Evolutionary conservation across 108 stramenopile species (phyloP).

Genomic region (Aurantiochytrium sp.): DNA sequence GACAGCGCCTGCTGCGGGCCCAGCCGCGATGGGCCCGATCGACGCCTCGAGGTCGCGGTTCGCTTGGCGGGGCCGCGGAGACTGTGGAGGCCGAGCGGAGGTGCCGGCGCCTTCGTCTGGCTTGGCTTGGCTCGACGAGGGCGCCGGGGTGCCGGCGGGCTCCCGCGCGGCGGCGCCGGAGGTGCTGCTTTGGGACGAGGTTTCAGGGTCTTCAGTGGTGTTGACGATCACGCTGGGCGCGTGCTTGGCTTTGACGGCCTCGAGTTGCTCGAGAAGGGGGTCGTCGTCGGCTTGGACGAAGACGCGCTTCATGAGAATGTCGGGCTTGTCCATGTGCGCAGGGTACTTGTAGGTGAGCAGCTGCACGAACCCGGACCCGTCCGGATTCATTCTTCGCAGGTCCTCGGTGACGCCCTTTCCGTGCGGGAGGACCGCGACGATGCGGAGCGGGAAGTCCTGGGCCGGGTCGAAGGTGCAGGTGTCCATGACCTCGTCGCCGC

Average conservation of each 20-base stretch:
- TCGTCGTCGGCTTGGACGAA: background rate
- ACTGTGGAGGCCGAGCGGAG: no score
- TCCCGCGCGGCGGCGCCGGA: no score
- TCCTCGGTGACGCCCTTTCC: background rate
- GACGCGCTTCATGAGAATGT: constrained; percentile 10
- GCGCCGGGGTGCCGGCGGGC: background rate
- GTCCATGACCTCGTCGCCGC: constrained; percentile 1
- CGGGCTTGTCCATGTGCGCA: background rate
- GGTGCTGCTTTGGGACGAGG: no score
- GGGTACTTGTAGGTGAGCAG: constrained; percentile 19
- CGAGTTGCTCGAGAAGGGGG: background rate
- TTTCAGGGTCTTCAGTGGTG: no score
- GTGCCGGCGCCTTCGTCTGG: no score
- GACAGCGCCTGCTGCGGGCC: no score
- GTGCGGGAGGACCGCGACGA: background rate
- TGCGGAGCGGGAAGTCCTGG: background rate
- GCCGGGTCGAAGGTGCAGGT: background rate
- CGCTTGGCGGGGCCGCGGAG: no score
- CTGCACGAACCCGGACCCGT: background rate
- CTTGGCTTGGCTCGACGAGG: no score
- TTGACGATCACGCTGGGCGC: no score
- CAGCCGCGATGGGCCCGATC: no score
- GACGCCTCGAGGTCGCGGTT: no score
- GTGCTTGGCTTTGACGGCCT: background rate
- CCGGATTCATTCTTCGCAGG: background rate